Conservation (phyloP, 2,329 filamentous ascomycete species). For the Penicillium sp. region DNA sequence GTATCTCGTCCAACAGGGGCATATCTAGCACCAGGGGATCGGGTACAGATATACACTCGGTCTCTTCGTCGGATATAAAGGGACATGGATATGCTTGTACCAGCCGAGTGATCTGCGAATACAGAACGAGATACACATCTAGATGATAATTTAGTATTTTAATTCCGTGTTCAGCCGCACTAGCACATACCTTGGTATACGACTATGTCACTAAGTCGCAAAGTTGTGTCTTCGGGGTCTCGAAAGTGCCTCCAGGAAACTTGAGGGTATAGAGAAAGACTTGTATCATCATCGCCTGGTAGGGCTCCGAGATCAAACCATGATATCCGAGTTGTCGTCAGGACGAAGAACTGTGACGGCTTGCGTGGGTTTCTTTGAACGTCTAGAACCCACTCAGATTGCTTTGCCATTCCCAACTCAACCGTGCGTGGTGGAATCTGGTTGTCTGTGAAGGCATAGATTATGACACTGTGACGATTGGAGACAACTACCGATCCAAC, state of each 20-base stretch:
- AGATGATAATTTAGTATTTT: slow-evolving; percentile 7
- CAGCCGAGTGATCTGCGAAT: slow-evolving; percentile 40
- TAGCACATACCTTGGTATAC: slow-evolving; percentile 33
- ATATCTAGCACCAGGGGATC: slow-evolving; percentile 39
- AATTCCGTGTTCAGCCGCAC: neutral
- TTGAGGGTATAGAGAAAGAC: slow-evolving; percentile 39
- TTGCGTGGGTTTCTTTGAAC: slow-evolving; percentile 46
- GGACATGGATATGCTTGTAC: slow-evolving; percentile 36
- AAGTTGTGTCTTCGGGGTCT: slow-evolving; percentile 53
- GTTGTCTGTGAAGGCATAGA: slow-evolving; percentile 36
- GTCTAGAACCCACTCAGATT: slow-evolving; percentile 57
- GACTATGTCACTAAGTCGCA: slow-evolving; percentile 42
- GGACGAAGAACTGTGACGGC: slow-evolving; percentile 49
- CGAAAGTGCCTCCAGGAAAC: slow-evolving; percentile 57
- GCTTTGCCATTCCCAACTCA: slow-evolving; percentile 37
- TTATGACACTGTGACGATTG: slow-evolving; percentile 46
- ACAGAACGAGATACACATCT: slow-evolving; percentile 43
- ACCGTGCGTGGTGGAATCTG: slow-evolving; percentile 31
- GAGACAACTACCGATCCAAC: slow-evolving; percentile 51
- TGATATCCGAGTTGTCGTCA: slow-evolving; percentile 55
- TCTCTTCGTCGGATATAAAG: slow-evolving; percentile 21
- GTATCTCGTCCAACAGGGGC: slow-evolving; percentile 19
- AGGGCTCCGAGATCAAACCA: slow-evolving; percentile 43
- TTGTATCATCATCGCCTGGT: slow-evolving; percentile 17
- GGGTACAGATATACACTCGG: slow-evolving; percentile 24